Evolutionary conservation across 345 rosid genomes (phyloP).

Genomic region (Passiflora organensis): DNA sequence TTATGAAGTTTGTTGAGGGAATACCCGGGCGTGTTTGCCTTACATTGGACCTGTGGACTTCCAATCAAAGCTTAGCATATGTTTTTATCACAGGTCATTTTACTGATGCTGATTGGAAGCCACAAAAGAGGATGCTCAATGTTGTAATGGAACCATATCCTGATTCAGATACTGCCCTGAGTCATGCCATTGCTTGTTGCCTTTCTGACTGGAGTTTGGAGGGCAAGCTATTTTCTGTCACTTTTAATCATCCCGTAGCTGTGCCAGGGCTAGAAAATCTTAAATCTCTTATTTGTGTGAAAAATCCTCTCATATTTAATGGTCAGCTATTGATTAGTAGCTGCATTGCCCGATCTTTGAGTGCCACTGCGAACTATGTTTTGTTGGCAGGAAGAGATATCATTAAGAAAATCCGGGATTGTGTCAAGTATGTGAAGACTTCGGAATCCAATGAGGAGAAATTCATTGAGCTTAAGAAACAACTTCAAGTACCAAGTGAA

Average conservation of each 20-base stretch:
- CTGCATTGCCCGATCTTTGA: constrained; percentile 53
- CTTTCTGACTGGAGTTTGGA: constrained; percentile 85
- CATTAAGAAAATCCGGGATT: constrained; percentile 58
- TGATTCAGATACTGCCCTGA: constrained; percentile 58
- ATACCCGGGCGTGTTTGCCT: constrained; percentile 76
- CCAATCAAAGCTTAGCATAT: constrained; percentile 59
- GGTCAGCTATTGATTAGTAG: constrained; percentile 67
- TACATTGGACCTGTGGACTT: constrained; percentile 69
- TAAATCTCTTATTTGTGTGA: constrained; percentile 55
- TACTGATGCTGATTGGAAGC: constrained; percentile 77
- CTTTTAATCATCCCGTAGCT: constrained; percentile 49
- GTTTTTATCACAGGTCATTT: constrained; percentile 75
- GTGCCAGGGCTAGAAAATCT: constrained; percentile 57
- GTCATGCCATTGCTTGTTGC: constrained; percentile 77
- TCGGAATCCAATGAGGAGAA: constrained; percentile 73
- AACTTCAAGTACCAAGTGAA: constrained; percentile 69
- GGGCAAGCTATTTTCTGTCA: constrained; percentile 67
- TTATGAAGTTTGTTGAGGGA: constrained; percentile 59
- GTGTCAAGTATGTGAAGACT: constrained; percentile 72
- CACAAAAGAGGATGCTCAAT: constrained; percentile 64
- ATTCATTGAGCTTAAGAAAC: constrained; percentile 74
- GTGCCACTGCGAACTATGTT: constrained; percentile 51
- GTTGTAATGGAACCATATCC: constrained; percentile 84
- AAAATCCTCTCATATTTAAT: constrained; percentile 60
- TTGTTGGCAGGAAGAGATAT: constrained; percentile 42